phyloP scores from a whole-genome alignment of 1,284 basidiomycete species.

The Filobasidium uniguttulatum region DNA sequence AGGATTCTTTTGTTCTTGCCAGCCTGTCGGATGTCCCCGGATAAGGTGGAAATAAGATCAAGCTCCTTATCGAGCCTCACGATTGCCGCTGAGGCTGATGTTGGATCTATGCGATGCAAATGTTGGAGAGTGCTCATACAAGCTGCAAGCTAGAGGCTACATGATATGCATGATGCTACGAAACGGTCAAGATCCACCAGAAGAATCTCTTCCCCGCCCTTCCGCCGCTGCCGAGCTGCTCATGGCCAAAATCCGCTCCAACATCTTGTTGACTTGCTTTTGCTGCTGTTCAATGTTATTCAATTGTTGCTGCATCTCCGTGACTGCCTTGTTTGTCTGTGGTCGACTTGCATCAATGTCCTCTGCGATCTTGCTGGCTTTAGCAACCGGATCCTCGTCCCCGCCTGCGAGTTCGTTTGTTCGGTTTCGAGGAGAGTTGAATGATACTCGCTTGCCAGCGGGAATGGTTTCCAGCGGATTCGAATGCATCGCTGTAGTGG shows the following conservation, averaged over 20 bases:
- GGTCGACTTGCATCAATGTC: not conserved
- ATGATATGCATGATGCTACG: too few relatives aligned
- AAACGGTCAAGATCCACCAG: too few relatives aligned
- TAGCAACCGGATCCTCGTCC: constrained; percentile 1
- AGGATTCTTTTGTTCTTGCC: too few relatives aligned
- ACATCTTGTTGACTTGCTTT: not conserved
- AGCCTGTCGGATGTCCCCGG: too few relatives aligned
- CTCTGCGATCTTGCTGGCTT: not conserved
- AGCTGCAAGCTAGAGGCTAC: too few relatives aligned
- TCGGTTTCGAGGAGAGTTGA: not conserved
- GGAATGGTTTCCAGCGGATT: not conserved
- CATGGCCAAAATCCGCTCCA: not conserved
- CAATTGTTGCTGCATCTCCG: not conserved
- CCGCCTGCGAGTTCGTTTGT: too few relatives aligned
- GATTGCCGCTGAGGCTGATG: too few relatives aligned
- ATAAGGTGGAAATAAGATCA: too few relatives aligned
- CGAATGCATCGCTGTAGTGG: too few relatives aligned
- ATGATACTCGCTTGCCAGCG: not conserved
- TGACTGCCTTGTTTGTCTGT: not conserved
- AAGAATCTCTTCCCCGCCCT: not conserved
- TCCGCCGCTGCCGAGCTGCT: not conserved
- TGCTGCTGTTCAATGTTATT: not conserved
- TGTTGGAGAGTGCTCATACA: too few relatives aligned
- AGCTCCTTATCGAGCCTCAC: too few relatives aligned
- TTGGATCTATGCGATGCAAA: too few relatives aligned